These are phyloP conservation scores for Dioszegia crocea DNA, from an alignment of 768 basidiomycete species.

Conservation along the genomic window DNA sequence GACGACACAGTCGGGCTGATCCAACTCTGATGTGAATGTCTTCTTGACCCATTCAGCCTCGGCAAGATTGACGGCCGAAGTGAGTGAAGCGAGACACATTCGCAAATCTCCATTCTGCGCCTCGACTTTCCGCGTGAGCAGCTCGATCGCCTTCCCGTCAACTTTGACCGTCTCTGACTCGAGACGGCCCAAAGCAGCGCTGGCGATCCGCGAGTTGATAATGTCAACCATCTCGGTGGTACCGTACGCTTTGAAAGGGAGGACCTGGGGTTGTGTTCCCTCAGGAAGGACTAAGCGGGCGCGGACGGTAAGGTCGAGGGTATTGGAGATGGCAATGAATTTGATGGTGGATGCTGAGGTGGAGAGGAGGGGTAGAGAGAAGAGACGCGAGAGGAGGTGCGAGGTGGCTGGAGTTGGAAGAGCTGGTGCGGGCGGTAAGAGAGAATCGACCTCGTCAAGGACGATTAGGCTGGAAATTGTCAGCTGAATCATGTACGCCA, in stretches of 20 bases:
- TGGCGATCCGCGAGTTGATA: conserved; percentile 39
- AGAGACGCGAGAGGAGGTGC: conserved; percentile 46
- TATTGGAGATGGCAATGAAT: conserved; percentile 50
- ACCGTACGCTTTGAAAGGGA: conserved; percentile 49
- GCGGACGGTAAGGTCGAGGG: conserved; percentile 50
- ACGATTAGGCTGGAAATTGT: conserved; percentile 39
- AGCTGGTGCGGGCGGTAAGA: conserved; percentile 41
- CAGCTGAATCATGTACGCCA: background rate
- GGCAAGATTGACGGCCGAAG: conserved; percentile 42
- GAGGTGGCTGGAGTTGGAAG: conserved; percentile 34
- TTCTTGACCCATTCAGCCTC: conserved; percentile 49
- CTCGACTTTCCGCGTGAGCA: conserved; percentile 48
- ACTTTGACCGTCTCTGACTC: conserved; percentile 29
- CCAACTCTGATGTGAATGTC: conserved; percentile 3
- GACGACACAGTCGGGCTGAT: background rate
- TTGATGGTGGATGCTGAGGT: conserved; percentile 30
- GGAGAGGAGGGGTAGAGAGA: conserved; percentile 37
- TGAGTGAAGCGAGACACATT: conserved; percentile 46
- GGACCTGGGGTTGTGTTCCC: conserved; percentile 35
- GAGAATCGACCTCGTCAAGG: conserved; percentile 50
- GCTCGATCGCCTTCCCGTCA: conserved; percentile 48
- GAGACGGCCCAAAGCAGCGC: conserved; percentile 8
- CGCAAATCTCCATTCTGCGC: conserved; percentile 50
- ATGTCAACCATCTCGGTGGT: conserved; percentile 46
- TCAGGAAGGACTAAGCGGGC: conserved; percentile 40